Conservation (phyloP, 768 basidiomycete species). For the Boletus patriciae region DNA sequence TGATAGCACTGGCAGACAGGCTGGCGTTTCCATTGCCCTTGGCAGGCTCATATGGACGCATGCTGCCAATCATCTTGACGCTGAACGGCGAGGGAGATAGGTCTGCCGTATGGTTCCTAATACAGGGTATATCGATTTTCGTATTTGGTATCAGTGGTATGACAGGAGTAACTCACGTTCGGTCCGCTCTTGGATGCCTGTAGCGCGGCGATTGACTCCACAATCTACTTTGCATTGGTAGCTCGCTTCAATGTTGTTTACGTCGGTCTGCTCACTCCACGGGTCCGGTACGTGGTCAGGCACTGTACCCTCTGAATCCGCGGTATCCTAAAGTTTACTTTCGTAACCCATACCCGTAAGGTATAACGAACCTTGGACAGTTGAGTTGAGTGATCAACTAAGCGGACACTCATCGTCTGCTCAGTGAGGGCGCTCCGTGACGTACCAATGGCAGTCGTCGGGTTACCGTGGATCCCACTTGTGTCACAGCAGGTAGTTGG, state of each 20-base stretch:
- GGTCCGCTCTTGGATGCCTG: constrained; percentile 9
- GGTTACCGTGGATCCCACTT: not conserved
- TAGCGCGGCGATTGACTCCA: constrained; percentile 9
- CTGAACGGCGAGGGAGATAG: constrained; percentile 12
- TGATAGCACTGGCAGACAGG: not conserved
- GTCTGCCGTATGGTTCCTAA: constrained; percentile 25
- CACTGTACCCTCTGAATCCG: constrained; percentile 11
- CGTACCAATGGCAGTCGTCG: not conserved
- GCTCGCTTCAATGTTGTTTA: constrained; percentile 20
- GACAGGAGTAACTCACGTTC: constrained; percentile 18
- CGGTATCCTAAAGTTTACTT: constrained; percentile 14
- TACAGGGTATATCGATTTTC: constrained; percentile 26
- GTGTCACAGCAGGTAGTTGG: not conserved
- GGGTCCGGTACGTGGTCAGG: constrained; percentile 22
- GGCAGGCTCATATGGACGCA: not conserved
- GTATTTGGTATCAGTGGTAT: constrained; percentile 19
- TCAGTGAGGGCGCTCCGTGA: not conserved
- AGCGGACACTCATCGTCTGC: not conserved
- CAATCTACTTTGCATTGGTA: constrained; percentile 1
- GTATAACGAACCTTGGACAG: constrained; percentile 5
- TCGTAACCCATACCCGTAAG: constrained; percentile 9
- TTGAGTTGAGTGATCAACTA: constrained; percentile 1
- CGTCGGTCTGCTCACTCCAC: constrained; percentile 23
- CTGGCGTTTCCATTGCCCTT: constrained; percentile 1
- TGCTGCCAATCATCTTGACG: not conserved